Evolutionary conservation across 768 basidiomycete genomes (phyloP).

Genomic region (Suillus lakei): DNA sequence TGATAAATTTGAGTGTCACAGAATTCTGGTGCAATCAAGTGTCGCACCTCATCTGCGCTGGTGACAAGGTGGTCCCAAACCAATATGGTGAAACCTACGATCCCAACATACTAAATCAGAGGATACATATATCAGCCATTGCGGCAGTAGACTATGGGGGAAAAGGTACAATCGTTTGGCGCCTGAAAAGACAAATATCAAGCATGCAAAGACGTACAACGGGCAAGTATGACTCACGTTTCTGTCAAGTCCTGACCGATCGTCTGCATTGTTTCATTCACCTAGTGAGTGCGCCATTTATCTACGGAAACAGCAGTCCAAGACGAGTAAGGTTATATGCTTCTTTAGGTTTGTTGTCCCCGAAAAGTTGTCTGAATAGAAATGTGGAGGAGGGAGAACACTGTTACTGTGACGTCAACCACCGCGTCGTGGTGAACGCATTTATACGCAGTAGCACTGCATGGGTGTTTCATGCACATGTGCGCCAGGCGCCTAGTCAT

Average conservation of each 20-base stretch:
- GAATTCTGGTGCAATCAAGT: background rate
- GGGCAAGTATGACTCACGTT: background rate
- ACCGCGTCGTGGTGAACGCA: background rate
- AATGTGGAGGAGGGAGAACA: background rate
- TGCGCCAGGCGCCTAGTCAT: too few species aligned
- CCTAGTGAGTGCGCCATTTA: background rate
- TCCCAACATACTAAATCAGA: conserved; percentile 47
- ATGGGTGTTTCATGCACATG: background rate
- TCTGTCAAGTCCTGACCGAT: background rate
- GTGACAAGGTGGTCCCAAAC: conserved; percentile 48
- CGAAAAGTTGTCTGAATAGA: background rate
- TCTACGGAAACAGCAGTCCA: background rate
- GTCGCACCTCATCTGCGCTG: conserved; percentile 35
- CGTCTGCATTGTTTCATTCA: background rate
- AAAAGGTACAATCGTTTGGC: background rate
- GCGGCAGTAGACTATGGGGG: too few species aligned
- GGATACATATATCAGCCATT: background rate
- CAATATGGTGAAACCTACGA: conserved; percentile 52
- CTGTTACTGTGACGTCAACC: too few species aligned
- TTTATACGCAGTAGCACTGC: background rate
- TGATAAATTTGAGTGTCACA: background rate
- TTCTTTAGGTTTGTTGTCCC: background rate
- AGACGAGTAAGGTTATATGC: background rate
- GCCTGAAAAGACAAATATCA: background rate
- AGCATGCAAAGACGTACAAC: background rate